These are phyloP conservation scores for Salinomyces thailandicus DNA, from an alignment of 2,329 filamentous ascomycete species.

Conservation along the genomic window DNA sequence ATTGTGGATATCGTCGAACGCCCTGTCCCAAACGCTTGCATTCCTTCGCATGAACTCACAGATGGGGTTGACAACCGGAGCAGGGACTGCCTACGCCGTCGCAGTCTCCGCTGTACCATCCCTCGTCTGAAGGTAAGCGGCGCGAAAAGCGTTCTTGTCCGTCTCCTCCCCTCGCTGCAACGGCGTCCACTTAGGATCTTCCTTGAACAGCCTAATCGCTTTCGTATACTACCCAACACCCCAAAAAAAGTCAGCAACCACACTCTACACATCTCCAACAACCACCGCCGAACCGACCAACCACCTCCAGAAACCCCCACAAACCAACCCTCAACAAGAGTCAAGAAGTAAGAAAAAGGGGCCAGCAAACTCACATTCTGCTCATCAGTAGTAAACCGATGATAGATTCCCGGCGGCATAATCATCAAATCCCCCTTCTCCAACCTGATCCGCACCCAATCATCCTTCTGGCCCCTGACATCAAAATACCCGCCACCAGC, in stretches of 20 bases:
- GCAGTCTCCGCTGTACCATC: no score
- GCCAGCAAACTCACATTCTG: slow-evolving; percentile 58
- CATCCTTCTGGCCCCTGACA: slow-evolving; percentile 68
- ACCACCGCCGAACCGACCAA: neutral
- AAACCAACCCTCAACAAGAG: neutral
- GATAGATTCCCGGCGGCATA: slow-evolving; percentile 88
- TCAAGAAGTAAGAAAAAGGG: slow-evolving; percentile 1
- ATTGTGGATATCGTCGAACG: no score
- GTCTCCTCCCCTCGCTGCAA: slow-evolving; percentile 70
- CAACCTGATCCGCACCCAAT: slow-evolving; percentile 78
- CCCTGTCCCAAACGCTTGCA: no score
- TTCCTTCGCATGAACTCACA: no score
- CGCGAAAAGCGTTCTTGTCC: slow-evolving; percentile 66
- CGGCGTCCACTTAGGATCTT: slow-evolving; percentile 96
- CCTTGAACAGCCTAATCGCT: slow-evolving; percentile 94
- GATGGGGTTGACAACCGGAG: no score
- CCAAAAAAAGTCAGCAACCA: slow-evolving; percentile 12
- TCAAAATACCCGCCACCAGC: slow-evolving; percentile 89
- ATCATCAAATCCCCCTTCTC: slow-evolving; percentile 87
- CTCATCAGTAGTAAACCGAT: slow-evolving; percentile 90
- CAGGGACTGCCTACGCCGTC: no score
- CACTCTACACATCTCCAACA: neutral
- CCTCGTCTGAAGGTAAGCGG: slow-evolving; percentile 56
- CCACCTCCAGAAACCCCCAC: neutral
- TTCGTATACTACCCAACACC: slow-evolving; percentile 71